Evolutionary conservation across 345 rosid species (phyloP).

Genomic region (Syzygium oleosum): DNA sequence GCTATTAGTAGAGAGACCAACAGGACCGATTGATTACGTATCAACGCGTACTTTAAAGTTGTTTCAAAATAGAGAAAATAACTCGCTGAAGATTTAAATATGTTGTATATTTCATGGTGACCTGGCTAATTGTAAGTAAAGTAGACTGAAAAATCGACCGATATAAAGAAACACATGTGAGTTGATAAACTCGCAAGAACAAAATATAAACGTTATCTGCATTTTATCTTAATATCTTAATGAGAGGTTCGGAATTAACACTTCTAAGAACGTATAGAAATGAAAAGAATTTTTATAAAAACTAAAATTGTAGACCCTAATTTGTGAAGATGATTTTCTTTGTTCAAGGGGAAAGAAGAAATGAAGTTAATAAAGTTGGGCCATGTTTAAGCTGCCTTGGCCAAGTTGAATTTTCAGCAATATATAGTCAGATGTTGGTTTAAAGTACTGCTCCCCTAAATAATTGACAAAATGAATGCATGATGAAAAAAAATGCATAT

Average conservation of each 20-base stretch:
- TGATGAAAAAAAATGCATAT: too few relatives aligned
- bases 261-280: neutral
- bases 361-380: neutral
- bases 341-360: neutral
- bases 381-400: neutral
- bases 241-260: neutral
- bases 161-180: neutral
- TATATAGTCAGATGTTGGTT: neutral
- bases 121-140: neutral
- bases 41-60: neutral
- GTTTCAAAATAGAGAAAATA: neutral
- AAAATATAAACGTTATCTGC: neutral
- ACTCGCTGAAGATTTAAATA: neutral
- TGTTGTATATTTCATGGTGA: neutral
- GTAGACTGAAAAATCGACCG: neutral
- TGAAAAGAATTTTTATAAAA: neutral
- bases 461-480: neutral
- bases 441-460: neutral
- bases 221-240: neutral
- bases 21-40: neutral
- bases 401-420: neutral
- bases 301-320: neutral
- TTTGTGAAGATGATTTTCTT: neutral
- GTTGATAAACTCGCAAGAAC: neutral
- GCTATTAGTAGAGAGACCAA: neutral